Evolutionary conservation across 495 filamentous ascomycete species (phyloP), one percentile per base, ranked within the genome.

Genomic region (Penicillium paxilli): DNA sequence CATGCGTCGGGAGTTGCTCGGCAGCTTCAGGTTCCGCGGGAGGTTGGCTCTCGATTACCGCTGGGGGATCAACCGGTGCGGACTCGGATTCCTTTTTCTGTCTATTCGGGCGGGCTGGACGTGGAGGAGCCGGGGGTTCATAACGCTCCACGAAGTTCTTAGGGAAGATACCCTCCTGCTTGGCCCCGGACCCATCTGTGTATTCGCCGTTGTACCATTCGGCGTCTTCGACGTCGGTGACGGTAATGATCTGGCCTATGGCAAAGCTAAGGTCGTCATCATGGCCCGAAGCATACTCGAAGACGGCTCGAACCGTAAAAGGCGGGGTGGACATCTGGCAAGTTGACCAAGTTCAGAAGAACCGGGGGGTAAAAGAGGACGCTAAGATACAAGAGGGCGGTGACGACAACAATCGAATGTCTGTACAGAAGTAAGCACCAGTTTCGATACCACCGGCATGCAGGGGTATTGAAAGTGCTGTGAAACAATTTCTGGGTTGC

Each of bases 191-290:
- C 42, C 80, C 82, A 67, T 96, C 90, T 51, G 84, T 77, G 65
- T 96, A 98, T 72, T 96, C 89, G 45, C 94, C 94, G 52, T 80
- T 83, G 68, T 96, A 98, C 94, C 94, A 98, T 60, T 98, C 94
- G 41, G 79, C 86, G 67, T 96, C 95, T 64, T 98, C 94, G 70
- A 87, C 84, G 21, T 87, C 92, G 19, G 89, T 96, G 44, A 98
- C 94, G 35, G 88, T 96, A 65, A 98, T 90, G 61, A 97, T 83
- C 72, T 97, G 92, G 52, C 92, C 90, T 63, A 82, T 78, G 28
- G 80, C 66, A 68, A 98, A 98, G 62, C 81, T 85, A 49, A 98
- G 88, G 75, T 98, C 94, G 72, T 98, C 94, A 59, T 96, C 91
- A 70, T 98, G 92, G 55, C 75, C 77, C 55, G 95, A 98, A 62